phyloP scores from a whole-genome alignment of 2,329 filamentous ascomycete species.

The Colletotrichum noveboracense region DNA sequence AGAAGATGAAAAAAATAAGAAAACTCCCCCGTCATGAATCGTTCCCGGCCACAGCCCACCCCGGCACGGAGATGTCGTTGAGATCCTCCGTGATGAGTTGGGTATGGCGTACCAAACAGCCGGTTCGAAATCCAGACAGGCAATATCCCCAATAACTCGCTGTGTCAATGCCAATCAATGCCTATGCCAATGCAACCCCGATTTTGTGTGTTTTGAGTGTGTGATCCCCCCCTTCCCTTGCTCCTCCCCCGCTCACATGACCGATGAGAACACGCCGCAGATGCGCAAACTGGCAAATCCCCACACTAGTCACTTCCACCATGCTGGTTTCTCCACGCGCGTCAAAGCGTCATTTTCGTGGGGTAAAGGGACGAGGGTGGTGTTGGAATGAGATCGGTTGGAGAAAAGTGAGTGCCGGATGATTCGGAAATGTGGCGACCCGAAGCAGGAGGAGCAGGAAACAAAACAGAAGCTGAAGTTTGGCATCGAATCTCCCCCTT shows the following conservation, averaged over 20 bases:
- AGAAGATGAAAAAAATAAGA: background rate
- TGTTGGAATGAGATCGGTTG: background rate
- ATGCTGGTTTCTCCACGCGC: background rate
- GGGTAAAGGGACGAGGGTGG: background rate
- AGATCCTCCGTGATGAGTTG: slow-evolving; percentile 4
- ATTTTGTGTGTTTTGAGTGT: background rate
- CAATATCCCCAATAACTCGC: slow-evolving; percentile 6
- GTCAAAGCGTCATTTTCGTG: background rate
- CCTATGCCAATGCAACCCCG: slow-evolving; percentile 17
- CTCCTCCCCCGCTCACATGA: slow-evolving; percentile 5
- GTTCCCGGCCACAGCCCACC: background rate
- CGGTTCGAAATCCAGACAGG: background rate
- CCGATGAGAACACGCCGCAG: background rate
- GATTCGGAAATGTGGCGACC: slow-evolving; percentile 1
- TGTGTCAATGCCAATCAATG: slow-evolving; percentile 17
- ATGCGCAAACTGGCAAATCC: slow-evolving; percentile 4
- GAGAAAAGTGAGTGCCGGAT: background rate
- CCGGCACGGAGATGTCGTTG: background rate
- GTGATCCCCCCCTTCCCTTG: background rate
- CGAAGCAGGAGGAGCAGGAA: background rate
- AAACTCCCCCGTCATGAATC: background rate
- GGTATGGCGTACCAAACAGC: slow-evolving; percentile 10
- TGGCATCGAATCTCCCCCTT: background rate
- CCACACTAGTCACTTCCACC: background rate
- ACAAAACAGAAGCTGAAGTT: background rate